Percentiles rank a stretch among this genome's conserved stretches.
phyloP scores from a whole-genome alignment of 192 early-diverging fungal species.

The Coemansia sp. region DNA sequence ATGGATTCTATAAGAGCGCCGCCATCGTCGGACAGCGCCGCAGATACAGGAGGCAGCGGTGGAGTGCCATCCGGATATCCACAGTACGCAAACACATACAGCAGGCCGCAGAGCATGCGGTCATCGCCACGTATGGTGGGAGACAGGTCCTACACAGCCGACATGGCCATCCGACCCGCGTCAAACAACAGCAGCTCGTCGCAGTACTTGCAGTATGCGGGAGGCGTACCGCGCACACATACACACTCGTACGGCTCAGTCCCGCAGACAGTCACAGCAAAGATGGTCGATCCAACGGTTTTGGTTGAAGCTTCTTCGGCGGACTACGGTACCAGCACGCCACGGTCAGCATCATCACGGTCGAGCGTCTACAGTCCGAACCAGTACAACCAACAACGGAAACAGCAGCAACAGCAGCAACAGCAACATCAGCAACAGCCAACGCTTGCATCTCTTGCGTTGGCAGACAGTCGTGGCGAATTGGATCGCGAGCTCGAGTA shows the following conservation, averaged over 20 bases:
- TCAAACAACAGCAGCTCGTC: constrained; percentile 1
- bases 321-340: constrained; percentile 2
- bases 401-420: constrained; percentile 6
- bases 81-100: neutral
- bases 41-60: neutral
- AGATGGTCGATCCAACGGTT: constrained; percentile 39
- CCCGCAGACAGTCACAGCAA: constrained; percentile 36
- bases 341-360: neutral
- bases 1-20: neutral
- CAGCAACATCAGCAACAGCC: constrained; percentile 32
- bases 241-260: constrained; percentile 11
- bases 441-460: constrained; percentile 39
- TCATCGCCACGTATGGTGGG: constrained; percentile 1
- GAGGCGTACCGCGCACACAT: neutral
- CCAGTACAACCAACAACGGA: constrained; percentile 5
- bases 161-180: neutral
- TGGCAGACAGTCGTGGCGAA: constrained; percentile 47
- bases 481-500: constrained; percentile 40
- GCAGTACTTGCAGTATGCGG: neutral
- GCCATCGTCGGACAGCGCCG: neutral
- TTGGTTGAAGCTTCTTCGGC: neutral
- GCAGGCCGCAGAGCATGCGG: neutral
- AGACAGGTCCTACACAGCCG: constrained; percentile 4
- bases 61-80: neutral
- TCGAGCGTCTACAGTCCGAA: constrained; percentile 12